Evolutionary conservation across 2,329 filamentous ascomycete genomes (phyloP).

Genomic region (Pyrenophora teres): DNA sequence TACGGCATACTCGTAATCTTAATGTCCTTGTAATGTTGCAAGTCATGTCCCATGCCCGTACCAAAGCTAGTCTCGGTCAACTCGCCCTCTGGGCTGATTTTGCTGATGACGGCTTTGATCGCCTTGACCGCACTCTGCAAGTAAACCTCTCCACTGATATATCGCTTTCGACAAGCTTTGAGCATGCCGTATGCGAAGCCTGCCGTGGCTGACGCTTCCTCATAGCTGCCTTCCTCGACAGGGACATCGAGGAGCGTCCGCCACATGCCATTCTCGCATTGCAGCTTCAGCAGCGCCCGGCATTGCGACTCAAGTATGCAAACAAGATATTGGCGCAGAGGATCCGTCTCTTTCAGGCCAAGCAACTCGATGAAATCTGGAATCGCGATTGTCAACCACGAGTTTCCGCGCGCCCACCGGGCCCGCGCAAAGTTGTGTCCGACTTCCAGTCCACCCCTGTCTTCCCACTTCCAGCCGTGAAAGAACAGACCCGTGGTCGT

Average conservation of each 20-base stretch:
- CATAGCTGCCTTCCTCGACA: conserved; percentile 70
- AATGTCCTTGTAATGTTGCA: conserved; percentile 80
- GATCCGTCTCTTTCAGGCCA: conserved; percentile 63
- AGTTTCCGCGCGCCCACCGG: conserved; percentile 66
- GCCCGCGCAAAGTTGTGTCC: conserved; percentile 63
- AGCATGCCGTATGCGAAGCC: conserved; percentile 82
- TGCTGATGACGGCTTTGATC: conserved; percentile 67
- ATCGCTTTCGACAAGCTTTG: conserved; percentile 72
- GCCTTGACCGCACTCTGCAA: conserved; percentile 67
- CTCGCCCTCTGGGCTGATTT: conserved; percentile 70
- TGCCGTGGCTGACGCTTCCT: conserved; percentile 77
- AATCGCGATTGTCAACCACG: conserved; percentile 82
- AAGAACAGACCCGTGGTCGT: conserved; percentile 73
- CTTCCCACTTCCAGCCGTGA: conserved; percentile 80
- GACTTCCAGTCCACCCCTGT: conserved; percentile 56
- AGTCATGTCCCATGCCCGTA: conserved; percentile 72
- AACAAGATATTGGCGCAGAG: conserved; percentile 63
- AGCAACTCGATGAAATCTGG: conserved; percentile 79
- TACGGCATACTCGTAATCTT: conserved; percentile 81
- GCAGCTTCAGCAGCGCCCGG: conserved; percentile 64
- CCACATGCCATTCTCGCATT: conserved; percentile 70
- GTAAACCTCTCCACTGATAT: conserved; percentile 65
- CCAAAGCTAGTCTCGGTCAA: conserved; percentile 77
- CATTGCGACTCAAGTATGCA: conserved; percentile 72
- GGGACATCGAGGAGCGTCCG: conserved; percentile 73